Evolutionary conservation across 805 yeast genomes (phyloP).

Genomic region (Diddensiella caesifluorescens): DNA sequence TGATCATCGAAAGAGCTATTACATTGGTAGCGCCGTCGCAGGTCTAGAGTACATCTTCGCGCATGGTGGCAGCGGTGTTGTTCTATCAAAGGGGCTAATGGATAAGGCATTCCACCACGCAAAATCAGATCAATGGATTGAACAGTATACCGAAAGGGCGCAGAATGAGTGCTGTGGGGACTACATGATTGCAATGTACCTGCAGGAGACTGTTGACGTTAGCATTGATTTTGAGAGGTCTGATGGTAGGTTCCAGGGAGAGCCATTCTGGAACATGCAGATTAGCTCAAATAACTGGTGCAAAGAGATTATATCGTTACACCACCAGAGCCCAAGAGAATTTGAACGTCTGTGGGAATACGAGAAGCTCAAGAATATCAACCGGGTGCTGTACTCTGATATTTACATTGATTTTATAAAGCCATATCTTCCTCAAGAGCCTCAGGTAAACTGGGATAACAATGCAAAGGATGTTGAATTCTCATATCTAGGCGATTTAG

Average conservation of each 20-base stretch:
- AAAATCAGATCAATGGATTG: constrained; percentile 15
- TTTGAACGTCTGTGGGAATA: constrained; percentile 32
- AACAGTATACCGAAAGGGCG: constrained; percentile 22
- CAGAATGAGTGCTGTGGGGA: constrained; percentile 34
- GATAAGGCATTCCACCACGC: constrained; percentile 23
- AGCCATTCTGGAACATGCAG: constrained; percentile 21
- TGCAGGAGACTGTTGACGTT: constrained; percentile 18
- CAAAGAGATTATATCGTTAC: constrained; percentile 30
- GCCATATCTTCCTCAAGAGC: constrained; percentile 24
- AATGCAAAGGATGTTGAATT: constrained; percentile 22
- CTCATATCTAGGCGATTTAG: constrained; percentile 13
- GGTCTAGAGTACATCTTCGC: constrained; percentile 28
- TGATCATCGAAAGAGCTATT: constrained; percentile 28
- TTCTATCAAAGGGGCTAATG: constrained; percentile 31
- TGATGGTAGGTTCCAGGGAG: constrained; percentile 31
- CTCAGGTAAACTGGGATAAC: constrained; percentile 28
- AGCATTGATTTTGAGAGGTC: constrained; percentile 9
- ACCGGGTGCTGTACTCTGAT: constrained; percentile 25
- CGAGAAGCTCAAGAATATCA: constrained; percentile 26
- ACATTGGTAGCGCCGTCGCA: constrained; percentile 31
- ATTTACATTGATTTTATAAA: constrained; percentile 32
- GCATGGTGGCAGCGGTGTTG: constrained; percentile 38
- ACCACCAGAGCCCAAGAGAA: constrained; percentile 29
- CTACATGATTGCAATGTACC: constrained; percentile 27
- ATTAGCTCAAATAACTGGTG: constrained; percentile 27